Conservation (phyloP, 2,329 filamentous ascomycete species). For the Harringtonia aguacate region DNA sequence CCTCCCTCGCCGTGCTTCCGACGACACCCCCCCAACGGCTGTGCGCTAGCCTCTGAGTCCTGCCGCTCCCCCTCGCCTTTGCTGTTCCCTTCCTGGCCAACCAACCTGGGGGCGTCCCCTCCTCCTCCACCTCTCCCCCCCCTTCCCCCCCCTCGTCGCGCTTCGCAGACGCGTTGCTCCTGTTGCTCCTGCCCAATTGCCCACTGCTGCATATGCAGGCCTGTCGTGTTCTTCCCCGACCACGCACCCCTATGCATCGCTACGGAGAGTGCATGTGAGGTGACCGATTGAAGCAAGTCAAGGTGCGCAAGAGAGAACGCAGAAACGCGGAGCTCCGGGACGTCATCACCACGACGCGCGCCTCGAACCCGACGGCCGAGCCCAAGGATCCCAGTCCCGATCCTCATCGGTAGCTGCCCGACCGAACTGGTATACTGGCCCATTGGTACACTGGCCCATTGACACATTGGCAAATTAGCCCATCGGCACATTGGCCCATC, state of each 20-base stretch:
- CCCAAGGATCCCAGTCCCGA: no score
- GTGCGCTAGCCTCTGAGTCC: neutral
- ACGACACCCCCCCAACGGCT: neutral
- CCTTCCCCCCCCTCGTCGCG: neutral
- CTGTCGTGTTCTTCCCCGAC: constrained; percentile 6
- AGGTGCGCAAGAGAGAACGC: neutral
- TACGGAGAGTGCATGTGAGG: constrained; percentile 2
- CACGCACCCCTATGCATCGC: neutral
- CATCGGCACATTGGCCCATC: no score
- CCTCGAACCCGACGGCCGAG: no score
- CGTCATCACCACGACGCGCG: no score
- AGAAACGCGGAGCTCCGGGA: no score
- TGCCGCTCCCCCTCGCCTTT: neutral
- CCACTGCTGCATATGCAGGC: constrained; percentile 24
- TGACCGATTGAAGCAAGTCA: neutral
- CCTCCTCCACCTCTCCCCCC: neutral
- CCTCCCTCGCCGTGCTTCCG: neutral
- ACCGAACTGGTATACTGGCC: no score
- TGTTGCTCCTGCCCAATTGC: constrained; percentile 9
- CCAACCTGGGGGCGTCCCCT: neutral
- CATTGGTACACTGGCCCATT: no score
- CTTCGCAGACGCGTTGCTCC: neutral
- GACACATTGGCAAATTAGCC: no score
- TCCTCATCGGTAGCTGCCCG: no score
- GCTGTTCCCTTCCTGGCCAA: neutral